phyloP scores from a whole-genome alignment of 768 basidiomycete genomes.

The Crucibulum laeve region DNA sequence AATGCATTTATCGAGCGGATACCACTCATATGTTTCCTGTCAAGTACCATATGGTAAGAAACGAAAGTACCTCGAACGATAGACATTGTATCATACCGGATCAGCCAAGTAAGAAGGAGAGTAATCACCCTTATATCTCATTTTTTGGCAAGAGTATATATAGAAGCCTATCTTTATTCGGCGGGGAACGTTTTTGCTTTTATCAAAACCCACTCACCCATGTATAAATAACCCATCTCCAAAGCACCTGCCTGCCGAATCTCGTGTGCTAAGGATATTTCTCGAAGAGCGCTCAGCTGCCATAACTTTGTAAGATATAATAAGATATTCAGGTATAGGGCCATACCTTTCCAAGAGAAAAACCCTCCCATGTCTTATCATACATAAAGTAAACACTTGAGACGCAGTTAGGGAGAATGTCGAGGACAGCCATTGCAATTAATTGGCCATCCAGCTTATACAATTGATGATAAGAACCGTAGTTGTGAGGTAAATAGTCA shows the following conservation, averaged over 20 bases:
- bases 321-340: not conserved
- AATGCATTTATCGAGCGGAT: constrained; percentile 56
- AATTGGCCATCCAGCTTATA: constrained; percentile 80
- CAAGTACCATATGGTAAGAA: not conserved
- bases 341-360: constrained; percentile 74
- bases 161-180: constrained; percentile 74
- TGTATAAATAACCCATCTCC: constrained; percentile 69
- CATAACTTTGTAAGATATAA: not conserved
- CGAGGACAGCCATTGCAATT: constrained; percentile 84
- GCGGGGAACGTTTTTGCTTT: not conserved
- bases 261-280: constrained; percentile 70
- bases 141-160: constrained; percentile 88
- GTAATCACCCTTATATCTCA: constrained; percentile 96
- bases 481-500: constrained; percentile 61
- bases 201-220: constrained; percentile 54
- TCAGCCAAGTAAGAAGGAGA: constrained; percentile 83
- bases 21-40: constrained; percentile 79
- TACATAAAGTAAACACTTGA: constrained; percentile 90
- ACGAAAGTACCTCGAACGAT: not conserved
- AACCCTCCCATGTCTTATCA: constrained; percentile 60
- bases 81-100: constrained; percentile 47
- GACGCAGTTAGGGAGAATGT: constrained; percentile 84
- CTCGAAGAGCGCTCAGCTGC: constrained; percentile 82
- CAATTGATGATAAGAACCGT: constrained; percentile 91
- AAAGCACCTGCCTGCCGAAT: constrained; percentile 66